phyloP scores from a whole-genome alignment of 129 eudicot genomes.

The Lactuca saligna region DNA sequence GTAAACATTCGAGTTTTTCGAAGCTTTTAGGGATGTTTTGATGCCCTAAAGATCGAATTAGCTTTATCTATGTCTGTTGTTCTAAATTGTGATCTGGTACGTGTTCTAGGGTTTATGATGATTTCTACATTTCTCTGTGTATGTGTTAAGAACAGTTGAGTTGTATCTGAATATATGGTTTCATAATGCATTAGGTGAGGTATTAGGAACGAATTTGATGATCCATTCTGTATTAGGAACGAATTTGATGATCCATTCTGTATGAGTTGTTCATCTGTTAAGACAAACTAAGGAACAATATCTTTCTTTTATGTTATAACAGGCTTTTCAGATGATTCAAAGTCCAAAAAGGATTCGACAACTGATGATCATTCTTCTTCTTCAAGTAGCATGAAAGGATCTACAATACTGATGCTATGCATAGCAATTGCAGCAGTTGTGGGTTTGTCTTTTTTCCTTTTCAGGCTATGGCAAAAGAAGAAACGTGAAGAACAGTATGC shows the following conservation, averaged over 20 bases:
- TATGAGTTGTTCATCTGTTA: background rate
- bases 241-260: background rate
- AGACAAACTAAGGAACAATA: background rate
- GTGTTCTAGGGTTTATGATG: conserved; percentile 16
- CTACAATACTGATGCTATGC: conserved; percentile 46
- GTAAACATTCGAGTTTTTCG: background rate
- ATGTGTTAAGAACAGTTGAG: background rate
- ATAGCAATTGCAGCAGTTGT: conserved; percentile 51
- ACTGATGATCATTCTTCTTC: conserved; percentile 29
- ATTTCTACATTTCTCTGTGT: background rate
- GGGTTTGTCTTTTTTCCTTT: conserved; percentile 64
- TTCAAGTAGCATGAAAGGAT: conserved; percentile 60
- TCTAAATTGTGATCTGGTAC: conserved; percentile 17
- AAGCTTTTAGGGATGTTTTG: conserved; percentile 5
- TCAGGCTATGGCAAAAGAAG: conserved; percentile 87
- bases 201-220: background rate
- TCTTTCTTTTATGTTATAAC: conserved; percentile 25
- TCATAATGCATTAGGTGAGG: background rate
- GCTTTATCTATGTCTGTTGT: conserved; percentile 3
- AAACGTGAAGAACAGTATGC: conserved; percentile 95
- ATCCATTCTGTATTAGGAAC: conserved; percentile 2
- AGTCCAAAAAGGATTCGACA: conserved; percentile 44
- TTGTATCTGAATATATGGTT: background rate
- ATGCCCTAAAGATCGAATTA: background rate
- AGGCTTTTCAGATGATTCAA: conserved; percentile 63